These are phyloP conservation scores for Saccharomycopsis amapae DNA, from an alignment of 805 yeast genomes.

Conservation along the genomic window DNA sequence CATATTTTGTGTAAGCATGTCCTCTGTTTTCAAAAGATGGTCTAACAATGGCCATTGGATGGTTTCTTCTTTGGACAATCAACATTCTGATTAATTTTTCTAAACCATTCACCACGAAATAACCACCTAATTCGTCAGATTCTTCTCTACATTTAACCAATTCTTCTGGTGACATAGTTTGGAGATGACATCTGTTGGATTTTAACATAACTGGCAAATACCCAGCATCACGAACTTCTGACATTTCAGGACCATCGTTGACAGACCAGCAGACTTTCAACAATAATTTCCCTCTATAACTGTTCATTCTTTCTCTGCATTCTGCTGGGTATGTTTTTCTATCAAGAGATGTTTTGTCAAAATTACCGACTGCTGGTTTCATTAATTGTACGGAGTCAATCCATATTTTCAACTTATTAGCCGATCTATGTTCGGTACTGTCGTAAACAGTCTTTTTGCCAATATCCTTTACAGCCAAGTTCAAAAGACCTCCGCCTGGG, in stretches of 20 bases:
- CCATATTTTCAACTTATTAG: conserved; percentile 78
- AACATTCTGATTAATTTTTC: conserved; percentile 95
- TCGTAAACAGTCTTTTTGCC: conserved; percentile 85
- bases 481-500: conserved; percentile 74
- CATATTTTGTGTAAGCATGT: conserved; percentile 76
- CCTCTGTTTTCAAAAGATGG: conserved; percentile 95
- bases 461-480: conserved; percentile 80
- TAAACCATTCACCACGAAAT: conserved; percentile 92
- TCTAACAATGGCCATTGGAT: conserved; percentile 95
- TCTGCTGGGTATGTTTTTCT: conserved; percentile 78
- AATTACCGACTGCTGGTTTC: conserved; percentile 68
- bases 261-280: conserved; percentile 80
- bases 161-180: conserved; percentile 74
- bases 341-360: conserved; percentile 68
- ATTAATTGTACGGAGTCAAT: conserved; percentile 86
- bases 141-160: conserved; percentile 79
- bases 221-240: conserved; percentile 87
- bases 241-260: conserved; percentile 76
- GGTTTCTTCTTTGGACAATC: conserved; percentile 95
- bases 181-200: conserved; percentile 86
- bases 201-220: conserved; percentile 85
- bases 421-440: conserved; percentile 62
- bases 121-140: conserved; percentile 94
- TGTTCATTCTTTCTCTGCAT: conserved; percentile 81
- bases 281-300: conserved; percentile 73